A percentile compares a stretch with the other conserved stretches of the same genome.
phyloP scores from a whole-genome alignment of 2,329 filamentous ascomycete species.

The Sarocladiaceae sp. region DNA sequence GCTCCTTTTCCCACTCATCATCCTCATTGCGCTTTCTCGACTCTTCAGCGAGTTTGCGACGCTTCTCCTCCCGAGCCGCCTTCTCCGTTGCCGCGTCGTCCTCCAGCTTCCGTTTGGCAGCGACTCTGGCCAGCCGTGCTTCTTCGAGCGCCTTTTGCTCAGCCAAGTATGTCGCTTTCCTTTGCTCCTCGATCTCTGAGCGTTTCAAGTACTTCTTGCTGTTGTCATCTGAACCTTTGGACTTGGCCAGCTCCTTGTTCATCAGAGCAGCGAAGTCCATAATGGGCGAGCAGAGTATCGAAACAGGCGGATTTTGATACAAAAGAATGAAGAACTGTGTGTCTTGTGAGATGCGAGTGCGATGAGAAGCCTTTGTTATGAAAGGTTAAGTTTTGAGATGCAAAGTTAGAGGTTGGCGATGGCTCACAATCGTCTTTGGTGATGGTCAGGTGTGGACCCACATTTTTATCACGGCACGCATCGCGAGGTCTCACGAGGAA shows the following conservation, averaged over 20 bases:
- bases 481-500: too few relatives aligned
- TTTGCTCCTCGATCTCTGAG: slow-evolving; percentile 78
- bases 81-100: slow-evolving; percentile 75
- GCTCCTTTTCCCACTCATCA: slow-evolving; percentile 69
- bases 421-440: too few relatives aligned
- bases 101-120: slow-evolving; percentile 82
- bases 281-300: slow-evolving; percentile 18
- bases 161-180: slow-evolving; percentile 72
- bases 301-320: too few relatives aligned
- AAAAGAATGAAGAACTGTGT: too few relatives aligned
- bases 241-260: slow-evolving; percentile 86
- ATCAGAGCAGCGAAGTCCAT: slow-evolving; percentile 98
- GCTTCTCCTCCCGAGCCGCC: slow-evolving; percentile 74
- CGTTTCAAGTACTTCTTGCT: slow-evolving; percentile 78
- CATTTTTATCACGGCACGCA: too few relatives aligned
- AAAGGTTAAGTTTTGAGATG: too few relatives aligned
- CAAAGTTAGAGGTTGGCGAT: slow-evolving; percentile 16
- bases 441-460: neutral
- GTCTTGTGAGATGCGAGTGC: too few relatives aligned
- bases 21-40: slow-evolving; percentile 66
- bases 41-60: slow-evolving; percentile 75
- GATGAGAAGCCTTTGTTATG: too few relatives aligned
- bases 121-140: slow-evolving; percentile 64
- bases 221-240: slow-evolving; percentile 49
- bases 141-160: slow-evolving; percentile 73